Base-by-base conservation (phyloP, 73 alveolate genomes). In the Stentor roeselii region DNA sequence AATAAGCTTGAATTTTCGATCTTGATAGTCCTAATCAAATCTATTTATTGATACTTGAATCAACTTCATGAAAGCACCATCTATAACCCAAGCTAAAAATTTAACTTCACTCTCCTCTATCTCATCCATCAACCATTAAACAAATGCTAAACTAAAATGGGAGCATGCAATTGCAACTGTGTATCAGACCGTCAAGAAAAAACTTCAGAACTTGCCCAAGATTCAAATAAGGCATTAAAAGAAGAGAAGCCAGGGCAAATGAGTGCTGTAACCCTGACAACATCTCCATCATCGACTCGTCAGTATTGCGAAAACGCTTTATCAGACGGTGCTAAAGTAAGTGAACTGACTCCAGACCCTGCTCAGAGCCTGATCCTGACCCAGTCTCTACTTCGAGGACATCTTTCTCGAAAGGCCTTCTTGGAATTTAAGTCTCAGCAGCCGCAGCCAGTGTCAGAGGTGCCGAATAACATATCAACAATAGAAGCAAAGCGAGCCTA, bases 381-480 rank as follows among this genome's bases (percentile, higher is more conserved):
- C 21, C 67, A 50, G 21, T 6, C 67, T 50, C 6, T 50, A 11
- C 6, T 50, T 11, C 67, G 67, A 50, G 6, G 30, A 6, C 67
- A 50, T 21, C 67, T 50, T 50, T 6, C 67, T 50, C 6, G 67
- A 50, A 50, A 50, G 21, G 67, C 67, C 21, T 50, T 50, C 21
- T 21, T 50, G 30, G 67, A 6, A 50, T 50, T 11, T 50, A 50
- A 50, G 21, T 50, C 67, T 21, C 6, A 6, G 30, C 67, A 50
- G 21, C 67, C 67, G 6, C 78, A 60, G 30, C 40, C 11, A 21
- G 6, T 60, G 30, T 14, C 3, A 3, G 78, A 60, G 30, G 39
- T 60, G 6, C 78, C 78, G 3, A 3, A 30, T 3, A 60, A 60
- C 78, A 60, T 60, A 3, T 60, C 36, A 60, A 60, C 78, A 4